Evolutionary conservation across 2,329 filamentous ascomycete species (phyloP), one percentile per base, ranked within the genome.

Genomic region (Rhynchosporium graminicola): DNA sequence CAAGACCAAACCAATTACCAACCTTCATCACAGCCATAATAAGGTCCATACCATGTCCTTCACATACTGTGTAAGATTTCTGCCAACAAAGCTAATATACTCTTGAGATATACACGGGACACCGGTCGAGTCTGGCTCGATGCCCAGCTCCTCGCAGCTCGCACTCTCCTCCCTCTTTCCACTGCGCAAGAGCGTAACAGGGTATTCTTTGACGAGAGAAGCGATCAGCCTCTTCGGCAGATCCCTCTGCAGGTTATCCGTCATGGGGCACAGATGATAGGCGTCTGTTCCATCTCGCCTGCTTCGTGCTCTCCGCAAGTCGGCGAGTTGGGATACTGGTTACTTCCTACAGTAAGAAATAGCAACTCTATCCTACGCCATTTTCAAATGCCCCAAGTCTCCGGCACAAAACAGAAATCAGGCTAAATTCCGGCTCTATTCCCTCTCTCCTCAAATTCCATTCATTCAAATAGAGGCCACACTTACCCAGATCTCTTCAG

Each of bases 271-370:
- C 15, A 42, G 10, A 6, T 54, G 51, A 54, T 54, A 12, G 51
- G 51, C 1, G 38, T 33, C 36, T 54, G 51, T 28, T 54, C 51
- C 5, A 28, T 54, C 20, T 54, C 51, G 9, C 51, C 51, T 13
- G 36, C 33, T 13, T 54, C 51, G 15, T 54, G 51, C 6, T 26
- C 38, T 40, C 51, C 36, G n/a, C 33, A 54, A 20, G 51, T 54
- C 26, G 51, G 51, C 15, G 51, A 54, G 33, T 10, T 54, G 51
- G 51, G 51, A 20, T 54, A 54, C 36, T 54, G 51, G 51, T 15
- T 54, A 6, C 51, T 40, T 54, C 51, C 51, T 40, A 36, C 38
- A 40, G 51, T 54, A 42, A 2, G 51, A 13, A 36, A 36, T 10
- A 3, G n/a, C 47, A 12, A 12, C 4, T 15, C 12, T 15, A 12